Conservation (phyloP, 2,329 filamentous ascomycete species). For the Didymella arachidicola region DNA sequence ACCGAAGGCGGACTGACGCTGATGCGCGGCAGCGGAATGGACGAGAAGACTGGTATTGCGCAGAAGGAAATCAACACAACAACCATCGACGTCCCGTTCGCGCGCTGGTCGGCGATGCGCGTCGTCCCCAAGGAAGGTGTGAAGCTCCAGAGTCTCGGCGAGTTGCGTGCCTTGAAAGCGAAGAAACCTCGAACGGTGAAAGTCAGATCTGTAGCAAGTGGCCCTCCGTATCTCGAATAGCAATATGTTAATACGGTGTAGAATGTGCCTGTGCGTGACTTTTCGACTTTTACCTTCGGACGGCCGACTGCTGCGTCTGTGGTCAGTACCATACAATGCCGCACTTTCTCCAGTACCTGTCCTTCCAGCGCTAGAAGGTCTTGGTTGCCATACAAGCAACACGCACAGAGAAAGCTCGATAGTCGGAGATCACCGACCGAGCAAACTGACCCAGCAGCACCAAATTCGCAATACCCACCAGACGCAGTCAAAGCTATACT, state of each 20-base stretch:
- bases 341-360: background rate
- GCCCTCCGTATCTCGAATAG: background rate
- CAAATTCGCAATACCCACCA: background rate
- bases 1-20: constrained; percentile 62
- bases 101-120: constrained; percentile 42
- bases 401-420: background rate
- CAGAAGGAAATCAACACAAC: constrained; percentile 35
- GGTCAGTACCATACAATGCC: background rate
- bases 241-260: background rate
- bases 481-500: background rate
- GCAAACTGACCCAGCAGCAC: background rate
- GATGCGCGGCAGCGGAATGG: constrained; percentile 17
- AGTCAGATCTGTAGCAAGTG: background rate
- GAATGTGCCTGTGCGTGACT: background rate
- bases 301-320: background rate
- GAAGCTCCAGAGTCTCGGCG: background rate
- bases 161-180: background rate
- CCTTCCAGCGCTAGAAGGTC: background rate
- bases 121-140: constrained; percentile 1
- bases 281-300: background rate
- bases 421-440: background rate
- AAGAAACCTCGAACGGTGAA: background rate
- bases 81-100: constrained; percentile 60
- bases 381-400: background rate
- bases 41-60: background rate